phyloP scores from a whole-genome alignment of 2,329 filamentous ascomycete species.

The Hypoxylon sp. region DNA sequence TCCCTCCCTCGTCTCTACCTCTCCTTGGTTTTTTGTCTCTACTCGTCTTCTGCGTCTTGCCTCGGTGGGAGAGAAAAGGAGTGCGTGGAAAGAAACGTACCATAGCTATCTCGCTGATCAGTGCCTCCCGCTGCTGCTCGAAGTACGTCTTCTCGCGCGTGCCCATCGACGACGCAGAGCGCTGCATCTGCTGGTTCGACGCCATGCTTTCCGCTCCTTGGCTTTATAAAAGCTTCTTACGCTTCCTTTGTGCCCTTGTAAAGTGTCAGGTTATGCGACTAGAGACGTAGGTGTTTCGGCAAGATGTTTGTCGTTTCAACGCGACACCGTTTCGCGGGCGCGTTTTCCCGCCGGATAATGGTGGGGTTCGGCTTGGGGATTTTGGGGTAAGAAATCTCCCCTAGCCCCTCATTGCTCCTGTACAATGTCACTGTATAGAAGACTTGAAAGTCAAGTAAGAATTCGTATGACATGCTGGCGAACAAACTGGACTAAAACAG shows the following conservation, averaged over 20 bases:
- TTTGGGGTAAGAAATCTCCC: slow-evolving; percentile 13
- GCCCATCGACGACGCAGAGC: slow-evolving; percentile 38
- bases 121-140: slow-evolving; percentile 75
- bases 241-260: no score
- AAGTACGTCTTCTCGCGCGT: slow-evolving; percentile 69
- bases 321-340: background rate
- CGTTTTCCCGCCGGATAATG: slow-evolving; percentile 16
- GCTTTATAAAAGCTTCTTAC: no score
- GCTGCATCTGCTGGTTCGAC: slow-evolving; percentile 31
- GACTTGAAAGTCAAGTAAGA: background rate
- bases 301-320: no score
- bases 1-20: background rate
- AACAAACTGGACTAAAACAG: no score
- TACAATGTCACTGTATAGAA: background rate
- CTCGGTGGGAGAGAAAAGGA: no score
- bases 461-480: no score
- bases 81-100: slow-evolving; percentile 51
- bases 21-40: no score
- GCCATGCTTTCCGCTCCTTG: slow-evolving; percentile 16
- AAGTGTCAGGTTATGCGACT: no score
- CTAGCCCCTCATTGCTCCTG: background rate
- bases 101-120: slow-evolving; percentile 76
- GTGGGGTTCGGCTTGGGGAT: slow-evolving; percentile 23
- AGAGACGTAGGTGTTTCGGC: no score
- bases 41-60: no score